These are phyloP conservation scores for Paracoccidioides lutzii DNA, from an alignment of 2,329 filamentous ascomycete genomes.

Conservation along the genomic window DNA sequence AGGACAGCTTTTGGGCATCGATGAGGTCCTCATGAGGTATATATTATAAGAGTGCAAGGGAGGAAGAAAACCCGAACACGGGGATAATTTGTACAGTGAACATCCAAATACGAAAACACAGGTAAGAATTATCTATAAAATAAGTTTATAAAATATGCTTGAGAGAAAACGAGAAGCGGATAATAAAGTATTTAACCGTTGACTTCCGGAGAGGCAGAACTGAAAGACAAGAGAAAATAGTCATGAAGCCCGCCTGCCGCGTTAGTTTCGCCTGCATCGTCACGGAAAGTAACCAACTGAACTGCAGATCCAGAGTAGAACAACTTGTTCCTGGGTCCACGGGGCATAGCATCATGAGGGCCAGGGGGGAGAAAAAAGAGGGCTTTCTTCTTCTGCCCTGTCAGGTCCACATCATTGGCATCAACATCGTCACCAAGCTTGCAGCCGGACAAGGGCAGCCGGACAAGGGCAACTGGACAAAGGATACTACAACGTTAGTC, in stretches of 20 bases:
- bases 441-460: background rate
- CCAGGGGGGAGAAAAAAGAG: background rate
- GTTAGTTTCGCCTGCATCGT: background rate
- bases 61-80: background rate
- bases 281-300: background rate
- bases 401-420: background rate
- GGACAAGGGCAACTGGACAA: background rate
- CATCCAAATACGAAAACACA: background rate
- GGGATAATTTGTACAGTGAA: background rate
- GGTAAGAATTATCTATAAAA: background rate
- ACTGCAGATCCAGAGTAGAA: background rate
- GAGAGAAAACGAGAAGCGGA: background rate
- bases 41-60: background rate
- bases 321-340: constrained; percentile 6
- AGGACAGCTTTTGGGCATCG: background rate
- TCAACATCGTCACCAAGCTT: background rate
- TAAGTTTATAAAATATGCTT: background rate
- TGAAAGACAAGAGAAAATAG: constrained; percentile 2
- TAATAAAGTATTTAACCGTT: constrained; percentile 2
- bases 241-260: background rate
- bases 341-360: constrained; percentile 5
- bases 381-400: background rate
- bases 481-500: background rate
- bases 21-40: background rate
- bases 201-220: constrained; percentile 1